Percentiles rank a stretch among this genome's conserved stretches.
These are phyloP conservation scores for Fusarium sororula DNA, from an alignment of 2,329 filamentous ascomycete species.

Conservation along the genomic window DNA sequence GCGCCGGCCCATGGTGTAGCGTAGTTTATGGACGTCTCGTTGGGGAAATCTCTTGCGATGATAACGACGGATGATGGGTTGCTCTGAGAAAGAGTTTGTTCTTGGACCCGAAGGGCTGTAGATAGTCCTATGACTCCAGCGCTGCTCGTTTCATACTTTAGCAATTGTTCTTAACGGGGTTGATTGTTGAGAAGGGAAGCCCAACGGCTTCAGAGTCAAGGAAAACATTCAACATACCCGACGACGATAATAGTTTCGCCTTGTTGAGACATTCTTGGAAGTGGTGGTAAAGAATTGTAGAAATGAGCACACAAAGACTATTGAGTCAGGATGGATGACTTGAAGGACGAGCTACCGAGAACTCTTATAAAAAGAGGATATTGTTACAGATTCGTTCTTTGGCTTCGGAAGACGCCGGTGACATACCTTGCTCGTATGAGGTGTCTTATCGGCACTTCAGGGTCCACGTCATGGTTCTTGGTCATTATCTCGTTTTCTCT, in stretches of 20 bases:
- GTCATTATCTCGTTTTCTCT: not conserved
- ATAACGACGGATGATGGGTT: not conserved
- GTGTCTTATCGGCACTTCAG: too few species aligned
- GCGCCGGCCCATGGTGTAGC: constrained; percentile 8
- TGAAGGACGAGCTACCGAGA: fast-evolving
- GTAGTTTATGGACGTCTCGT: not conserved
- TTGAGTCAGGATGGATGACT: too few species aligned
- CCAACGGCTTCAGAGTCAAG: not conserved
- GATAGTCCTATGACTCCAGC: constrained; percentile 3
- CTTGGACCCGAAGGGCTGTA: not conserved
- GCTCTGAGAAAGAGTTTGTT: not conserved
- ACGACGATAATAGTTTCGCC: not conserved
- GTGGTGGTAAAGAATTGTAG: fast-evolving
- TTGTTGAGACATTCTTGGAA: not conserved
- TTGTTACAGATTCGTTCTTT: fast-evolving
- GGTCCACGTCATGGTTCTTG: not conserved
- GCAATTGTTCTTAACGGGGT: fast-evolving
- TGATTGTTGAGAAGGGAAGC: not conserved
- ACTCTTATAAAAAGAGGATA: not conserved
- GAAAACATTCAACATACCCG: not conserved
- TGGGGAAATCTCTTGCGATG: not conserved
- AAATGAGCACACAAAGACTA: not conserved
- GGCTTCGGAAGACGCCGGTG: not conserved
- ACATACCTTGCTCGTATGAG: not conserved
- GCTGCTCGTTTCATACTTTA: not conserved